Conservation (phyloP, 768 basidiomycete species). For the Leucocoprinus birnbaumii region DNA sequence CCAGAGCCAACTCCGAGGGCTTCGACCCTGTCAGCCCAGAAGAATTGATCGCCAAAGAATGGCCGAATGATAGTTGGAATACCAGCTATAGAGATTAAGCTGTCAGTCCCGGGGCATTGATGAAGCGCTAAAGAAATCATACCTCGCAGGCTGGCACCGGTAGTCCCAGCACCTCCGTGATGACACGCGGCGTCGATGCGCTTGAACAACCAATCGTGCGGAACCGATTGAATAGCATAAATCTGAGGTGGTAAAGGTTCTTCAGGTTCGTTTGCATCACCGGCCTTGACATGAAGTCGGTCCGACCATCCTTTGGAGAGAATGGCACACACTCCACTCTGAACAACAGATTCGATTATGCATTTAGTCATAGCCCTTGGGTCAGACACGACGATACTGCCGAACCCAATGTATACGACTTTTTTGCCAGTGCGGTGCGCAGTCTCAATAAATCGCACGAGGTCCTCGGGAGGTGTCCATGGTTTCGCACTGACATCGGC, state of each 20-base stretch:
- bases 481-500: constrained; percentile 86
- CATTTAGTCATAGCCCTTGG: constrained; percentile 89
- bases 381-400: constrained; percentile 95
- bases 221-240: constrained; percentile 80
- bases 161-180: constrained; percentile 96
- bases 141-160: constrained; percentile 93
- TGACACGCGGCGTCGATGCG: constrained; percentile 96
- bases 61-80: constrained; percentile 95
- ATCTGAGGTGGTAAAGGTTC: constrained; percentile 77
- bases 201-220: constrained; percentile 95
- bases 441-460: constrained; percentile 78
- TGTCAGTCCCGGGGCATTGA: not conserved
- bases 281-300: constrained; percentile 66
- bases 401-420: constrained; percentile 96
- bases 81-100: constrained; percentile 51
- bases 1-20: constrained; percentile 89
- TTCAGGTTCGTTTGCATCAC: constrained; percentile 58
- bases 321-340: constrained; percentile 88
- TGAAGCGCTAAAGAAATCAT: constrained; percentile 15
- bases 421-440: constrained; percentile 79
- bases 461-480: constrained; percentile 82
- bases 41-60: constrained; percentile 97
- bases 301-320: constrained; percentile 99
- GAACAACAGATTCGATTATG: constrained; percentile 83
- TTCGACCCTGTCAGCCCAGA: constrained; percentile 98